These are phyloP conservation scores for Scleroderma bovista DNA, from an alignment of 768 basidiomycete genomes.

Conservation along the genomic window DNA sequence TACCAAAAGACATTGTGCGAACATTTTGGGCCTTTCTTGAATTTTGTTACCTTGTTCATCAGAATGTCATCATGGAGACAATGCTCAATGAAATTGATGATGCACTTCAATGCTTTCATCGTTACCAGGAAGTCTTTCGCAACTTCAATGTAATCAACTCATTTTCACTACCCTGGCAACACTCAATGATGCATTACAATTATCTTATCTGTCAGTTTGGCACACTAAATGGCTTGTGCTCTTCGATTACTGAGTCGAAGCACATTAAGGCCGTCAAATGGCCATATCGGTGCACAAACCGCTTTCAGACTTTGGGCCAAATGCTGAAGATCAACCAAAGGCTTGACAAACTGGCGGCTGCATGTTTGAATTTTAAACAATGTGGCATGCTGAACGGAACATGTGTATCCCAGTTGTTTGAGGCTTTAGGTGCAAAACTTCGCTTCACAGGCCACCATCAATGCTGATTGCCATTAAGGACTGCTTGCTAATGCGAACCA, in stretches of 20 bases:
- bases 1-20: not conserved
- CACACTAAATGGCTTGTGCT: conserved; percentile 31
- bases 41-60: conserved; percentile 25
- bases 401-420: not conserved
- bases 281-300: conserved; percentile 27
- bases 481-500: not conserved
- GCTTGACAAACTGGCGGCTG: conserved; percentile 21
- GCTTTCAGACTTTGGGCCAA: conserved; percentile 20
- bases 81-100: conserved; percentile 14
- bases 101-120: conserved; percentile 17
- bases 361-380: conserved; percentile 13
- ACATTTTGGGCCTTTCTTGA: conserved; percentile 21
- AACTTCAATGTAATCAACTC: conserved; percentile 10
- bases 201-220: conserved; percentile 21
- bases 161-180: conserved; percentile 26
- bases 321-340: conserved; percentile 24
- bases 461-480: not conserved
- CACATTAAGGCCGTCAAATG: conserved; percentile 33
- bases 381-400: conserved; percentile 15
- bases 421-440: not conserved
- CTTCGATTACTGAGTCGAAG: conserved; percentile 31
- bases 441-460: not conserved
- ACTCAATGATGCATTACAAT: conserved; percentile 25
- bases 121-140: conserved; percentile 11
- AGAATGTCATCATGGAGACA: conserved; percentile 14